Evolutionary conservation across 192 early-diverging fungal genomes (phyloP).

Genomic region (Dissophora ornata): DNA sequence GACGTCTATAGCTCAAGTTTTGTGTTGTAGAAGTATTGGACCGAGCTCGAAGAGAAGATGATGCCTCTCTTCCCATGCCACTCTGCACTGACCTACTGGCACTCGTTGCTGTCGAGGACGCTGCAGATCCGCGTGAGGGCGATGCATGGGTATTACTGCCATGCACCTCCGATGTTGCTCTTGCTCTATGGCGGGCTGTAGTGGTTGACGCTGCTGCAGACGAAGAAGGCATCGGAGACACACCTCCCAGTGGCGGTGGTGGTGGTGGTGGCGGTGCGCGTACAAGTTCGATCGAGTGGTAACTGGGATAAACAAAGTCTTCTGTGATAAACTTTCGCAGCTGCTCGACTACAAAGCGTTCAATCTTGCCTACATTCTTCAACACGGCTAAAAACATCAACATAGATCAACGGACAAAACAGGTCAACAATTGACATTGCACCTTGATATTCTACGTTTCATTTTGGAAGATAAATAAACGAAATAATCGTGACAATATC

Average conservation of each 20-base stretch:
- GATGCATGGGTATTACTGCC: background rate
- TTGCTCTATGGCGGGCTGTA: no score
- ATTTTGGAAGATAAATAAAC: no score
- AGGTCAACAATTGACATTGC: no score
- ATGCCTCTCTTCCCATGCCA: constrained; percentile 6
- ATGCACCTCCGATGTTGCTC: background rate
- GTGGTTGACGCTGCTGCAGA: background rate
- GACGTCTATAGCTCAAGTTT: constrained; percentile 10
- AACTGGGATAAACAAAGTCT: constrained; percentile 82
- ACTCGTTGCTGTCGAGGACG: constrained; percentile 11
- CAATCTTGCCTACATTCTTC: constrained; percentile 87
- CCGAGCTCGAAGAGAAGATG: constrained; percentile 14
- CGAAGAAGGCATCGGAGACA: background rate
- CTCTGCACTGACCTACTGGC: background rate
- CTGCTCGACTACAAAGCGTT: constrained; percentile 82
- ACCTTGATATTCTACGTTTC: no score
- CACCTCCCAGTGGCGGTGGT: background rate
- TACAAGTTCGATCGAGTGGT: constrained; percentile 69
- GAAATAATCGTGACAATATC: background rate
- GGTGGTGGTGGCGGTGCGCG: constrained; percentile 11
- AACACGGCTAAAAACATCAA: constrained; percentile 62
- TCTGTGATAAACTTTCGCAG: constrained; percentile 79
- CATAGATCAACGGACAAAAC: background rate
- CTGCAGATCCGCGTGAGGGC: background rate
- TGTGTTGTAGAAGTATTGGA: background rate